Percentiles rank a stretch among this genome's conserved stretches.
Conservation (phyloP, 2,329 filamentous ascomycete species). For the Dothideomycetidae sp. region DNA sequence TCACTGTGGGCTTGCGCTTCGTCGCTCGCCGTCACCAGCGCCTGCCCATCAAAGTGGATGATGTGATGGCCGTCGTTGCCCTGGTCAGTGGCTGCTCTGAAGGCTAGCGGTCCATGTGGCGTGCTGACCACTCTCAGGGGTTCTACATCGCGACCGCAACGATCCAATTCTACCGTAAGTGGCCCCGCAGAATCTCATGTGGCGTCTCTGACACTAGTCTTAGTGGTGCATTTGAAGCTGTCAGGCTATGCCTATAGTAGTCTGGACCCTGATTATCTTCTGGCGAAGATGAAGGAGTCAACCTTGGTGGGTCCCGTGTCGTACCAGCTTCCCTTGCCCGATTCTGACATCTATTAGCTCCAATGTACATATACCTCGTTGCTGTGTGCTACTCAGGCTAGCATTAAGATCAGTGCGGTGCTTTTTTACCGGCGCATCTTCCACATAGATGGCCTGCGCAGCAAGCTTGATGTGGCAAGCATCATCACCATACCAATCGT, state of each 20-base stretch:
- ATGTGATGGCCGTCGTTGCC: not conserved
- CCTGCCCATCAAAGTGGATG: not conserved
- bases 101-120: too few relatives aligned
- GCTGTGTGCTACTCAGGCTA: slow-evolving; percentile 2
- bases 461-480: slow-evolving; percentile 1
- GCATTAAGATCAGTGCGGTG: slow-evolving; percentile 5
- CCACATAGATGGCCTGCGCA: not conserved
- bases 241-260: not conserved
- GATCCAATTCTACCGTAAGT: too few relatives aligned
- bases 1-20: not conserved
- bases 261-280: too few relatives aligned
- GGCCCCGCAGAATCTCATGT: too few relatives aligned
- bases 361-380: too few relatives aligned
- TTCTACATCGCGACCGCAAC: not conserved
- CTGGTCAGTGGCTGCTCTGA: not conserved
- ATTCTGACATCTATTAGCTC: slow-evolving; percentile 1
- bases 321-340: not conserved
- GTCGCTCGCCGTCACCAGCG: not conserved
- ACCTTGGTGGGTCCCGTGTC: not conserved
- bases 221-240: not conserved
- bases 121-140: not conserved
- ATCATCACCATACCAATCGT: slow-evolving; percentile 2
- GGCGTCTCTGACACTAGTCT: too few relatives aligned
- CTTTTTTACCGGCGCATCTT: slow-evolving; percentile 6
- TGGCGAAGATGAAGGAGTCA: slow-evolving; percentile 7